phyloP scores from a whole-genome alignment of 495 filamentous ascomycete species.

The Rostrohypoxylon terebratum region DNA sequence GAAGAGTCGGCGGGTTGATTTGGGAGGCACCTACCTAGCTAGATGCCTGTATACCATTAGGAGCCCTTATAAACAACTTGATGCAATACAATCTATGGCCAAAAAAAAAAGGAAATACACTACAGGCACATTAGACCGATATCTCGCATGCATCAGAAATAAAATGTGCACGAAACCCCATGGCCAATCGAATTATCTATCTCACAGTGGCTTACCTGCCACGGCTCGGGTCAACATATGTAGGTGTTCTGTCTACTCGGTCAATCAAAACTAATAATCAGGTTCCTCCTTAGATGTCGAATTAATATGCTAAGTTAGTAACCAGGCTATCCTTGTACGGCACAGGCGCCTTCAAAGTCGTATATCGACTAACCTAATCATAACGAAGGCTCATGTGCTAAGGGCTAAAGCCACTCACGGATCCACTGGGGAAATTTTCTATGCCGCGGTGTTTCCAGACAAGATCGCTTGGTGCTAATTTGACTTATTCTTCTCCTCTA shows the following conservation, averaged over 20 bases:
- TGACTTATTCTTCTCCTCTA: constrained; percentile 23
- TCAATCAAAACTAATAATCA: background rate
- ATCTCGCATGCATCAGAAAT: no score
- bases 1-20: background rate
- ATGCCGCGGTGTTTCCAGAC: background rate
- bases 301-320: no score
- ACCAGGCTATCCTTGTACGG: background rate
- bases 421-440: background rate
- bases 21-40: background rate
- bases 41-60: no score
- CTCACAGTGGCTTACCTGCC: no score
- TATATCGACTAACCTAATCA: constrained; percentile 3
- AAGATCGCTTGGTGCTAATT: background rate
- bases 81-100: no score
- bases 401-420: background rate
- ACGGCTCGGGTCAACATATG: no score
- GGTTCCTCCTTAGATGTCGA: background rate
- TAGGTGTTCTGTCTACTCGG: no score
- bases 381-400: background rate
- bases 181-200: no score
- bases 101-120: no score
- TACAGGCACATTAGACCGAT: background rate
- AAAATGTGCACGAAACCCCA: no score
- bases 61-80: no score
- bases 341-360: background rate